Conservation (phyloP, 768 basidiomycete species). For the Pleurotus giganteus region DNA sequence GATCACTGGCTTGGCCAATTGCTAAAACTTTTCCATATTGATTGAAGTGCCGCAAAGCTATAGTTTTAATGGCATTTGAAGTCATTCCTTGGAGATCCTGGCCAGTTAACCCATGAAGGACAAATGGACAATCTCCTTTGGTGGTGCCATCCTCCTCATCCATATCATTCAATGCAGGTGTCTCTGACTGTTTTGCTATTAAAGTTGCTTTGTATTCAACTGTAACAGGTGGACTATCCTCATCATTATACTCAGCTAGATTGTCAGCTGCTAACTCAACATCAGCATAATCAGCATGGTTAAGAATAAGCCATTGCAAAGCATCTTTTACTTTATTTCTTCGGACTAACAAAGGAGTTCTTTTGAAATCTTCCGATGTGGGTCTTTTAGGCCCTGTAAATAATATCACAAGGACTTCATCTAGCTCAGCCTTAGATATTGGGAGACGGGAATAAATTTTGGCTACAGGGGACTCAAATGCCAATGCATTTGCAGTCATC, state of each 20-base stretch:
- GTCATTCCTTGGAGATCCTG: neutral
- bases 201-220: conserved; percentile 20
- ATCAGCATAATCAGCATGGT: conserved; percentile 24
- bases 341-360: conserved; percentile 23
- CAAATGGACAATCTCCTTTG: conserved; percentile 23
- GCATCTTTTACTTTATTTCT: conserved; percentile 18
- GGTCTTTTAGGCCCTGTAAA: too few species aligned
- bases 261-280: conserved; percentile 19
- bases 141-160: conserved; percentile 19
- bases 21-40: conserved; percentile 20
- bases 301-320: conserved; percentile 24
- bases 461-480: conserved; percentile 19
- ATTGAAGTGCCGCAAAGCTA: too few species aligned
- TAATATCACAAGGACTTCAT: conserved; percentile 18
- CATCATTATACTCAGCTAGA: conserved; percentile 13
- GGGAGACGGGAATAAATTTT: conserved; percentile 21
- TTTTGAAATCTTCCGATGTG: conserved; percentile 16
- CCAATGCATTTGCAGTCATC: conserved; percentile 24
- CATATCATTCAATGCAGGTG: conserved; percentile 13
- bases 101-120: conserved; percentile 15
- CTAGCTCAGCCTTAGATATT: conserved; percentile 17
- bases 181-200: conserved; percentile 11
- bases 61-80: neutral
- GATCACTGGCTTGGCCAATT: conserved; percentile 15
- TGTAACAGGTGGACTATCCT: conserved; percentile 16